These are phyloP conservation scores for Linum tenue DNA, from an alignment of 345 rosid genomes.

Conservation along the genomic window DNA sequence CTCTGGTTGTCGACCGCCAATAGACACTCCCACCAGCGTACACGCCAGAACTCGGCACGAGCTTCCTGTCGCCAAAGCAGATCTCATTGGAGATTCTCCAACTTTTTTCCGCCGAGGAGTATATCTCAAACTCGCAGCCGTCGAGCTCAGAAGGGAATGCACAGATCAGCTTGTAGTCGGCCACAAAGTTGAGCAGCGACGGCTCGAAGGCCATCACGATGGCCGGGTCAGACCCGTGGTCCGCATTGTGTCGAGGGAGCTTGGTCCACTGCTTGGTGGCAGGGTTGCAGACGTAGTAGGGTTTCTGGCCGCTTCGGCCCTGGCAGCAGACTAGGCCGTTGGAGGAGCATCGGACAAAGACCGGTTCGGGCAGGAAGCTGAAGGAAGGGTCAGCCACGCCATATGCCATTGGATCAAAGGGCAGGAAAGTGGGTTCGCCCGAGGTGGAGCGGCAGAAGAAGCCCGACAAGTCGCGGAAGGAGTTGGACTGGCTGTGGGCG, in stretches of 20 bases:
- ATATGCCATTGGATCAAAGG: slow-evolving; percentile 27
- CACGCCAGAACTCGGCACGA: slow-evolving; percentile 25
- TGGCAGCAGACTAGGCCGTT: slow-evolving; percentile 45
- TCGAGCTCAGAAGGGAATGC: slow-evolving; percentile 37
- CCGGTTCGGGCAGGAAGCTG: slow-evolving; percentile 39
- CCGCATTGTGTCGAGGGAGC: slow-evolving; percentile 28
- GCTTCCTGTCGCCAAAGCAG: slow-evolving; percentile 18
- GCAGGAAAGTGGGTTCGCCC: slow-evolving; percentile 20
- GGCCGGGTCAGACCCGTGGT: slow-evolving; percentile 38
- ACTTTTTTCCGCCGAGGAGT: slow-evolving; percentile 28
- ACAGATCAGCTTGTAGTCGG: slow-evolving; percentile 35
- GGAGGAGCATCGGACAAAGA: slow-evolving; percentile 30
- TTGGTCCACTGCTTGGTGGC: slow-evolving; percentile 33
- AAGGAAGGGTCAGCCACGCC: slow-evolving; percentile 43
- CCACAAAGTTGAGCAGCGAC: slow-evolving; percentile 28
- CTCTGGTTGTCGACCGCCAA: slow-evolving; percentile 16
- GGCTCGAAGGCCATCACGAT: slow-evolving; percentile 41
- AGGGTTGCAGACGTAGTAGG: slow-evolving; percentile 50
- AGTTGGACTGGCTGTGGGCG: slow-evolving; percentile 33
- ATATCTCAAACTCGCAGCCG: slow-evolving; percentile 42
- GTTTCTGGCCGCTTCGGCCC: slow-evolving; percentile 28
- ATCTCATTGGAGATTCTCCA: slow-evolving; percentile 40
- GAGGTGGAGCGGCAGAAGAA: slow-evolving; percentile 24
- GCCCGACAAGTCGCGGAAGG: slow-evolving; percentile 26
- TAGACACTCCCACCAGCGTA: slow-evolving; percentile 28